phyloP scores from a whole-genome alignment of 768 basidiomycete species.

The Termitomyces sp. region DNA sequence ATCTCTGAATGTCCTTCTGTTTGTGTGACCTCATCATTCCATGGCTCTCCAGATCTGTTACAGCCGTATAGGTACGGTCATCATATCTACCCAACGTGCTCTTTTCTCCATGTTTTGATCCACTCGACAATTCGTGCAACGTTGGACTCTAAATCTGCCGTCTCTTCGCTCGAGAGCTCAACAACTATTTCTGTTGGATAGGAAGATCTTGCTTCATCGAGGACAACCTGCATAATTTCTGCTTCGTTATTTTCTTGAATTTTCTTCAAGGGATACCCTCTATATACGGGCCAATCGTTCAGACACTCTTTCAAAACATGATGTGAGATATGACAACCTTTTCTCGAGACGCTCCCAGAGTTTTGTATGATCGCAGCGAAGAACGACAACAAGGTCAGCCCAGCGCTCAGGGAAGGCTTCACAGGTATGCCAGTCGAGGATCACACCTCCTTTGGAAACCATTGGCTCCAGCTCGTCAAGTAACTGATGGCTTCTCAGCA shows the following conservation, averaged over 20 bases:
- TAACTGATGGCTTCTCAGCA: slow-evolving; percentile 46
- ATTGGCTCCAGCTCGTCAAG: slow-evolving; percentile 84
- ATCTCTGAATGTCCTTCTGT: not conserved
- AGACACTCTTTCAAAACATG: not conserved
- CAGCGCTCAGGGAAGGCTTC: slow-evolving; percentile 94
- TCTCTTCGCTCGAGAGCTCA: slow-evolving; percentile 72
- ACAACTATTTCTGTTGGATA: slow-evolving; percentile 87
- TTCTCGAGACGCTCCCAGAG: slow-evolving; percentile 91
- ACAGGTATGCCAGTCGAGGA: slow-evolving; percentile 95
- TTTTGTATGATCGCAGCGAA: slow-evolving; percentile 82
- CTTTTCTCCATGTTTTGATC: slow-evolving; percentile 70
- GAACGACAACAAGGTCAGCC: slow-evolving; percentile 92
- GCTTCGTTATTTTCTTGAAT: slow-evolving; percentile 98
- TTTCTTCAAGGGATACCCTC: slow-evolving; percentile 86
- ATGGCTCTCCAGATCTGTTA: not conserved
- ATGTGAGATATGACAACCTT: slow-evolving; percentile 37
- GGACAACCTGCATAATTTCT: slow-evolving; percentile 93
- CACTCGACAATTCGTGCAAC: slow-evolving; percentile 85
- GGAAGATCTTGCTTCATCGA: slow-evolving; percentile 83
- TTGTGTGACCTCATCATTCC: not conserved
- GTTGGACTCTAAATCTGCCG: slow-evolving; percentile 82
- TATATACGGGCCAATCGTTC: slow-evolving; percentile 27
- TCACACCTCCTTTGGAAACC: slow-evolving; percentile 65
- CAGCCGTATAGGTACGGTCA: not conserved
- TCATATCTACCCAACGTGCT: slow-evolving; percentile 23